Conservation (phyloP, 83 land plant genomes). For the Larix sibirica region DNA sequence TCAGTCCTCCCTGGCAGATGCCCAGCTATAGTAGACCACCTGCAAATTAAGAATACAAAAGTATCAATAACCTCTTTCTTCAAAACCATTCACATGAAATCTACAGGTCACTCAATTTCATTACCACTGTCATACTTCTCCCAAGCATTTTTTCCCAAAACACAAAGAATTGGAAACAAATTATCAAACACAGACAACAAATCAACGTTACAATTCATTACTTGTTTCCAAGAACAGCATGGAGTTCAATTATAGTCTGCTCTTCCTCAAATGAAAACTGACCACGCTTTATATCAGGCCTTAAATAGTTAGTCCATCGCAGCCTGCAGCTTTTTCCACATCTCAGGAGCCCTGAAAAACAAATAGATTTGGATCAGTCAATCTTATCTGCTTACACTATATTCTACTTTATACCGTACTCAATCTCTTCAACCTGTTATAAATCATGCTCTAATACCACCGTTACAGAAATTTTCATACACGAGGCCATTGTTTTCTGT, state of each 20-base stretch:
- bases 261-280: constrained; percentile 6
- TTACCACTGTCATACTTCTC: neutral
- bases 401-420: neutral
- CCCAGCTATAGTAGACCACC: constrained; percentile 15
- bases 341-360: constrained; percentile 2
- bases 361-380: neutral
- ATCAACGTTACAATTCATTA: neutral
- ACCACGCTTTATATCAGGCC: constrained; percentile 14
- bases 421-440: neutral
- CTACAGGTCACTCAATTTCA: neutral
- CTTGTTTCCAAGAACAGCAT: constrained; percentile 20
- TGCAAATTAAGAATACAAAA: neutral
- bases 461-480: neutral
- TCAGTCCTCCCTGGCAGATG: constrained; percentile 15
- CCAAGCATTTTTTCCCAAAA: neutral
- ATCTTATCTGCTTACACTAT: neutral
- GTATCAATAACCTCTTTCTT: neutral
- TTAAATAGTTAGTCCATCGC: constrained; percentile 9
- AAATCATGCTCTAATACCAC: neutral
- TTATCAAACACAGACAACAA: neutral
- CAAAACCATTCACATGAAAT: neutral
- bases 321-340: constrained; percentile 18
- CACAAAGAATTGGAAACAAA: neutral
- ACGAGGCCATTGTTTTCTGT: neutral
- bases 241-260: constrained; percentile 11